A percentile compares a stretch with the other conserved stretches of the same genome.
Evolutionary conservation across 164 flowering plant species (phyloP).

Genomic region (Protea cynaroides): DNA sequence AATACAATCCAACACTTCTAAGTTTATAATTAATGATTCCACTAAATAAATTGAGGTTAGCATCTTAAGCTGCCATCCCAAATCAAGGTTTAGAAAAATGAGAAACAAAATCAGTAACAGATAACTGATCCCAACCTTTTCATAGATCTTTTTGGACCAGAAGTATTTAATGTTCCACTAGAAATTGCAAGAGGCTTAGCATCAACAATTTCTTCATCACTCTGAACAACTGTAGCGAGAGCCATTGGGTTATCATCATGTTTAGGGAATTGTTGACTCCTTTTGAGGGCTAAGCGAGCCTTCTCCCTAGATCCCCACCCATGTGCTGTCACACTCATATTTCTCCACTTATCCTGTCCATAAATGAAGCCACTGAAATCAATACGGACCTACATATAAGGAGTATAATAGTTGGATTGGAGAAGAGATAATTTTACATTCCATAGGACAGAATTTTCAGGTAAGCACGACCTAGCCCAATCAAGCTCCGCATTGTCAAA

Average conservation of each 20-base stretch:
- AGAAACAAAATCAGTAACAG: background rate
- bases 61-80: background rate
- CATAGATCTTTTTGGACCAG: slow-evolving; percentile 60
- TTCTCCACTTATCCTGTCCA: slow-evolving; percentile 90
- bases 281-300: slow-evolving; percentile 61
- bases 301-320: slow-evolving; percentile 86
- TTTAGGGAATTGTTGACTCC: slow-evolving; percentile 34
- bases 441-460: background rate
- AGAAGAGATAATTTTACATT: too few species aligned
- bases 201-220: slow-evolving; percentile 73
- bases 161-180: slow-evolving; percentile 32
- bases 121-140: slow-evolving; percentile 38
- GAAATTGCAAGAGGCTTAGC: slow-evolving; percentile 45
- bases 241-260: slow-evolving; percentile 48
- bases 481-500: background rate
- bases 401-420: background rate
- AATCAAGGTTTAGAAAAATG: background rate
- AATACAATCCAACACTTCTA: background rate
- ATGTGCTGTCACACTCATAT: slow-evolving; percentile 88
- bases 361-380: background rate
- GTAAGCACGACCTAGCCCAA: background rate
- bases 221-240: slow-evolving; percentile 23
- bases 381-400: background rate
- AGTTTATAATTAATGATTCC: background rate
- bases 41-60: background rate